Evolutionary conservation across 2,329 filamentous ascomycete genomes (phyloP), one percentile per base, ranked within the genome.

Genomic region (Scytalidium sp.): DNA sequence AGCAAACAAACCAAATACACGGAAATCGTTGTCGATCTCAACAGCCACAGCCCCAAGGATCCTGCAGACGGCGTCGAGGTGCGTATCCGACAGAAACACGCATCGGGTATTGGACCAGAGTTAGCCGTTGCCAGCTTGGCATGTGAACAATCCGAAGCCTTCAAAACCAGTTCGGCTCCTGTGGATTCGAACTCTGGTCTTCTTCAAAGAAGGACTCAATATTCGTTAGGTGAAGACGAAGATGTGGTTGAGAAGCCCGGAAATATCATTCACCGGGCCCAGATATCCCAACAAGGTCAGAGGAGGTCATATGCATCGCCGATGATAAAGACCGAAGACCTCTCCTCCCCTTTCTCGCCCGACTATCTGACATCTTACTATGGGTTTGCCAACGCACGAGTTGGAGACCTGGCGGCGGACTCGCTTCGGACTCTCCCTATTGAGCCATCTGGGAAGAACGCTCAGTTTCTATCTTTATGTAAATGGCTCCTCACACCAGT

Each of bases 401-500:
- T 52, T 21, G 52, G 52, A 4, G 49, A 49, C 40, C 45, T 47
- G 22, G 49, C 29, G 53, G 51, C 36, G 49, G 57, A 47, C 68
- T 75, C 62, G 71, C 71, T 67, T 74, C 74, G 51, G 65, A 52
- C 51, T 3, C 50, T 65, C 41, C 57, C 59, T 15, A 56, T 64
- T 25, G 58, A 58, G 6, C 17, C 56, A 9, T 55, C 59, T 1
- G 50, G 47, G 15, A 51, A 56, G 3, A 61, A 64, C 39, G 51
- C 55, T 3, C 57, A 64, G 46, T 51, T 65, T 19, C 53, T 66
- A 11, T 55, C 60, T 22, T 61, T 64, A 39, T 64, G 63, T 64
- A 47, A 51, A 61, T 53, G 8, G n/a, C 23, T 45, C 43, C 11
- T 36, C 6, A 41, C 2, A 19, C 20, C n/a, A 5, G 43, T 27